phyloP scores from a whole-genome alignment of 2,329 filamentous ascomycete species.

The Fusarium clavum region DNA sequence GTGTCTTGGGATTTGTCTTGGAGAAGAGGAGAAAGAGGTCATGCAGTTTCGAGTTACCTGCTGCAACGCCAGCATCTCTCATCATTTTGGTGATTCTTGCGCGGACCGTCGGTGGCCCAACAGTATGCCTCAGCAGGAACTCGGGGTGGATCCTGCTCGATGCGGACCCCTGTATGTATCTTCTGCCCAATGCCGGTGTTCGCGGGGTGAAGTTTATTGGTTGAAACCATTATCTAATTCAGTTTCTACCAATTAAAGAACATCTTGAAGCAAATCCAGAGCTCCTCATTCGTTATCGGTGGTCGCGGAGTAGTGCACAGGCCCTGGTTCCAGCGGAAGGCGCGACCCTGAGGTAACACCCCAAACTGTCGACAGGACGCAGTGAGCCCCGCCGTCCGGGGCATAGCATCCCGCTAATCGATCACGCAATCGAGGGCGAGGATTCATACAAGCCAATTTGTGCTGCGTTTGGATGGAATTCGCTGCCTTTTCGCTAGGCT shows the following conservation, averaged over 20 bases:
- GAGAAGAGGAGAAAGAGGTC: conserved; percentile 9
- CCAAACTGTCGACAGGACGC: conserved; percentile 27
- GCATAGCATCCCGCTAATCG: conserved; percentile 49
- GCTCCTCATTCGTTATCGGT: conserved; percentile 44
- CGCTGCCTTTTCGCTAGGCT: conserved; percentile 20
- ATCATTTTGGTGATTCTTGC: conserved; percentile 26
- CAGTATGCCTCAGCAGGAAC: conserved; percentile 44
- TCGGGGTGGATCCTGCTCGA: conserved; percentile 43
- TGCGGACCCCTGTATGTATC: conserved; percentile 29
- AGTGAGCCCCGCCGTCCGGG: conserved; percentile 46
- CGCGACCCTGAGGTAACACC: conserved; percentile 39
- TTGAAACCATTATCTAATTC: neutral
- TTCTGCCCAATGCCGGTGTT: conserved; percentile 32
- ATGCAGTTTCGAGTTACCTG: conserved; percentile 25
- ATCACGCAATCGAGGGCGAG: conserved; percentile 49
- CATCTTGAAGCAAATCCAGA: conserved; percentile 41
- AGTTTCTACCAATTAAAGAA: conserved; percentile 22
- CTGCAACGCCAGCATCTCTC: conserved; percentile 22
- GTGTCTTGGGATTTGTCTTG: neutral
- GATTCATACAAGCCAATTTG: conserved; percentile 46
- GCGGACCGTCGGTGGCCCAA: conserved; percentile 49
- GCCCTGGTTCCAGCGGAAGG: conserved; percentile 28
- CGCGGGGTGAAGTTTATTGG: conserved; percentile 35
- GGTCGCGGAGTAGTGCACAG: conserved; percentile 40
- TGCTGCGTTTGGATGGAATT: conserved; percentile 35